phyloP scores from a whole-genome alignment of 2,329 filamentous ascomycete species.

The Allantophomopsis lycopodina region DNA sequence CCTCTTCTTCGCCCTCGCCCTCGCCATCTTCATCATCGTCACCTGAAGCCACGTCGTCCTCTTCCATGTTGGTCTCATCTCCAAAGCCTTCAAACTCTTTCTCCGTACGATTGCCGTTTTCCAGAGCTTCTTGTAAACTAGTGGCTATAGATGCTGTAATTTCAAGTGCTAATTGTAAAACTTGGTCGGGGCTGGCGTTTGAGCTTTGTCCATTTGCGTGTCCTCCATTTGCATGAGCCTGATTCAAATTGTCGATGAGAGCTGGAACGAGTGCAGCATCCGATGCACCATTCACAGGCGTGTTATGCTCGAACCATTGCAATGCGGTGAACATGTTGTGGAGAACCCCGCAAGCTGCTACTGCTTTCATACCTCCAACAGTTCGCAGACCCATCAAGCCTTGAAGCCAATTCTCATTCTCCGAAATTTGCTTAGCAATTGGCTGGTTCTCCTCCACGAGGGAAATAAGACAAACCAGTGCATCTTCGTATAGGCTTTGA shows the following conservation, averaged over 20 bases:
- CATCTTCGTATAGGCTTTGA: slow-evolving; percentile 25
- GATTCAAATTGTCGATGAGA: slow-evolving; percentile 20
- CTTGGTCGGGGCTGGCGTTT: slow-evolving; percentile 14
- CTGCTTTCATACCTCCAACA: slow-evolving; percentile 30
- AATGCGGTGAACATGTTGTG: slow-evolving; percentile 46
- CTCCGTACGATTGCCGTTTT: slow-evolving; percentile 26
- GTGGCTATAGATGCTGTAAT: slow-evolving; percentile 52
- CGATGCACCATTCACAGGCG: slow-evolving; percentile 30
- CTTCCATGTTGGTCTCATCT: slow-evolving; percentile 23
- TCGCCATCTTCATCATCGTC: slow-evolving; percentile 25
- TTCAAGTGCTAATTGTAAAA: slow-evolving; percentile 36
- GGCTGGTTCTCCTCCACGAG: slow-evolving; percentile 45
- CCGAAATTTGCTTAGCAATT: slow-evolving; percentile 37
- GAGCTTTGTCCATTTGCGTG: slow-evolving; percentile 2
- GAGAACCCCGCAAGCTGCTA: slow-evolving; percentile 44
- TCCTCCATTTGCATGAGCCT: slow-evolving; percentile 8
- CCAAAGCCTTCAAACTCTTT: slow-evolving; percentile 25
- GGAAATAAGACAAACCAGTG: slow-evolving; percentile 39
- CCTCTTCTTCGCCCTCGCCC: slow-evolving; percentile 20
- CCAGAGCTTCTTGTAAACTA: slow-evolving; percentile 35
- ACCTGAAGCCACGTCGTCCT: slow-evolving; percentile 23
- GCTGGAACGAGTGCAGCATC: slow-evolving; percentile 35
- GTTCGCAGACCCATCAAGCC: slow-evolving; percentile 33
- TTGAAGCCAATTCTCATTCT: slow-evolving; percentile 34
- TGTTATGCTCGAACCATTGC: slow-evolving; percentile 36